Percentiles rank a stretch among this genome's conserved stretches.
Evolutionary conservation across 2,329 filamentous ascomycete genomes (phyloP).

Genomic region (Drechslerella stenobrocha): DNA sequence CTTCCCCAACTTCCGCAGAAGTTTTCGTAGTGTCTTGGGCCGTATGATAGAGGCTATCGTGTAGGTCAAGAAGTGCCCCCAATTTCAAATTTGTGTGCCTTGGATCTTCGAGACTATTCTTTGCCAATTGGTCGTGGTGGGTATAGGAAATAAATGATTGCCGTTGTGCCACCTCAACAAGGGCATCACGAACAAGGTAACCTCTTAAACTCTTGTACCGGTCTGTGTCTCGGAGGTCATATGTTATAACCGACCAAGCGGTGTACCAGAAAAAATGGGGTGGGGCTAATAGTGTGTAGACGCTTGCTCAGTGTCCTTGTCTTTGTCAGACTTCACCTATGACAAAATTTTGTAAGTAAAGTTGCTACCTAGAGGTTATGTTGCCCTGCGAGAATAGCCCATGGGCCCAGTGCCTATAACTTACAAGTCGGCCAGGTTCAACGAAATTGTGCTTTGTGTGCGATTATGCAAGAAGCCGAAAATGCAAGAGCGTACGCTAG

Average conservation of each 20-base stretch:
- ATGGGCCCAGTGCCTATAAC: conserved; percentile 30
- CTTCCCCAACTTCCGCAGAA: conserved; percentile 8
- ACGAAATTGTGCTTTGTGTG: conserved; percentile 18
- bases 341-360: conserved; percentile 39
- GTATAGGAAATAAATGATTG: conserved; percentile 28
- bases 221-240: conserved; percentile 9
- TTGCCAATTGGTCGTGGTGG: conserved; percentile 15
- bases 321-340: conserved; percentile 38
- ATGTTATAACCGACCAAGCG: conserved; percentile 5
- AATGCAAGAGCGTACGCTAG: conserved; percentile 23
- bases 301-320: conserved; percentile 12
- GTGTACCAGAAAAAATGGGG: conserved; percentile 13
- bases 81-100: conserved; percentile 27
- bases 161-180: conserved; percentile 39
- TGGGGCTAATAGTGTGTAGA: conserved; percentile 16
- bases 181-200: conserved; percentile 40
- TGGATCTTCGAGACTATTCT: conserved; percentile 25
- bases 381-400: background rate
- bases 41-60: conserved; percentile 4
- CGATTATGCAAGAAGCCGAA: conserved; percentile 43
- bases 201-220: conserved; percentile 24
- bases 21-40: conserved; percentile 12
- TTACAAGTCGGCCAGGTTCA: conserved; percentile 20
- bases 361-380: conserved; percentile 19
- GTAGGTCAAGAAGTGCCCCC: conserved; percentile 26